phyloP scores from a whole-genome alignment of 73 alveolate genomes.

The Stentor roeselii region DNA sequence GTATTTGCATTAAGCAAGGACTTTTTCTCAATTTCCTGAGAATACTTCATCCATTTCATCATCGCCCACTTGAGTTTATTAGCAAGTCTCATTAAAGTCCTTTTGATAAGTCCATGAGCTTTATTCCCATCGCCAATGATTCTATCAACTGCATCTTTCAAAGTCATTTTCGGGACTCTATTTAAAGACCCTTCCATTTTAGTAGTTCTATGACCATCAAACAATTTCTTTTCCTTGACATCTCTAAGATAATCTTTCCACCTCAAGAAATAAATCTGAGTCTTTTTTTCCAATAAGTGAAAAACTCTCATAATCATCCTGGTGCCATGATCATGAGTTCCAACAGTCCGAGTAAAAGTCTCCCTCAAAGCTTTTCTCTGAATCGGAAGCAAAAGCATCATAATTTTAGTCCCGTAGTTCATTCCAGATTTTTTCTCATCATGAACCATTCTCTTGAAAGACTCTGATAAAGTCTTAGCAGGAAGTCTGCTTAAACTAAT shows the following conservation, averaged over 20 bases:
- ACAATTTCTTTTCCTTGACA: background rate
- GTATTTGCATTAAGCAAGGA: background rate
- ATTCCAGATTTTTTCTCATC: background rate
- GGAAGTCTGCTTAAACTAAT: background rate
- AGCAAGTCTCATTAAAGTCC: background rate
- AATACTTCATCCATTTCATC: background rate
- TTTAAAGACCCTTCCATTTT: background rate
- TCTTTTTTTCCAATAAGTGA: background rate
- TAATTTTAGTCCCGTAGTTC: background rate
- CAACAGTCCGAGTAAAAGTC: background rate
- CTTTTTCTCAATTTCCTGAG: background rate
- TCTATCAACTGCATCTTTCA: conserved; percentile 10
- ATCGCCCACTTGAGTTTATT: background rate
- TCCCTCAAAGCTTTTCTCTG: background rate
- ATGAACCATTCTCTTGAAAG: background rate
- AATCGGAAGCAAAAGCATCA: background rate
- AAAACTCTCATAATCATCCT: background rate
- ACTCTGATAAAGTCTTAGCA: background rate
- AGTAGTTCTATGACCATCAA: background rate
- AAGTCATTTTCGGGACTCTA: conserved; percentile 5
- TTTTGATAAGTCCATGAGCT: background rate
- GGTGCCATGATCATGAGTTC: background rate
- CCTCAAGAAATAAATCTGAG: background rate
- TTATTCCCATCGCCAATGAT: conserved; percentile 13
- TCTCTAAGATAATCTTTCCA: background rate